These are phyloP conservation scores for Canavalia gladiata DNA, from an alignment of 306 rosid genomes.

Conservation along the genomic window DNA sequence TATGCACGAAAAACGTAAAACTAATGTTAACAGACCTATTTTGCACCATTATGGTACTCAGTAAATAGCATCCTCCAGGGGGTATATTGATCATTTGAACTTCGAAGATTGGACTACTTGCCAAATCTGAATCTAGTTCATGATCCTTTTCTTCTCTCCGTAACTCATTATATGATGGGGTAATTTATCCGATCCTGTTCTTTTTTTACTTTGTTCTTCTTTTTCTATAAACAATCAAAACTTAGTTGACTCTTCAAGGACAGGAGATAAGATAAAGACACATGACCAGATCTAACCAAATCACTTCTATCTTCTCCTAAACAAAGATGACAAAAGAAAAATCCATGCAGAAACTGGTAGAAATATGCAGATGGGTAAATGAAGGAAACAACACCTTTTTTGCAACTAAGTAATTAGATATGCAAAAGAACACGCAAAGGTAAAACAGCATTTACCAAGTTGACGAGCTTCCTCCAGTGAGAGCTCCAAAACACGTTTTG, in stretches of 20 bases:
- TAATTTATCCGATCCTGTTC: slow-evolving; percentile 3
- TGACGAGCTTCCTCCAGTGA: slow-evolving; percentile 99
- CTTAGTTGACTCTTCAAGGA: background rate
- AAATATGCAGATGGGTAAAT: no score
- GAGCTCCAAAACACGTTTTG: slow-evolving; percentile 97
- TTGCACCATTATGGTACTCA: background rate
- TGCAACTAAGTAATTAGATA: background rate
- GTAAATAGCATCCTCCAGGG: background rate
- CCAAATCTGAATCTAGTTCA: background rate
- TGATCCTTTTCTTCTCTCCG: background rate
- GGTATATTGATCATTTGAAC: background rate
- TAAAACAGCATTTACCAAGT: slow-evolving; percentile 65
- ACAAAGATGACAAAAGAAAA: background rate
- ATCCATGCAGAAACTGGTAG: background rate
- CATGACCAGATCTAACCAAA: slow-evolving; percentile 6
- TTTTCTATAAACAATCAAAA: slow-evolving; percentile 26
- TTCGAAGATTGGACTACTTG: background rate
- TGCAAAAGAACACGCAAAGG: background rate
- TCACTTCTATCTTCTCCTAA: slow-evolving; percentile 18
- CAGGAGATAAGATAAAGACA: background rate
- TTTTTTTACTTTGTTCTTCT: slow-evolving; percentile 19
- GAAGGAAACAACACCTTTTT: no score
- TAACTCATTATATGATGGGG: slow-evolving; percentile 6
- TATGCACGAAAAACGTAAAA: background rate
- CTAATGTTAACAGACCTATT: background rate